Conservation (phyloP, 306 rosid genomes). For the Luffa aegyptiaca region DNA sequence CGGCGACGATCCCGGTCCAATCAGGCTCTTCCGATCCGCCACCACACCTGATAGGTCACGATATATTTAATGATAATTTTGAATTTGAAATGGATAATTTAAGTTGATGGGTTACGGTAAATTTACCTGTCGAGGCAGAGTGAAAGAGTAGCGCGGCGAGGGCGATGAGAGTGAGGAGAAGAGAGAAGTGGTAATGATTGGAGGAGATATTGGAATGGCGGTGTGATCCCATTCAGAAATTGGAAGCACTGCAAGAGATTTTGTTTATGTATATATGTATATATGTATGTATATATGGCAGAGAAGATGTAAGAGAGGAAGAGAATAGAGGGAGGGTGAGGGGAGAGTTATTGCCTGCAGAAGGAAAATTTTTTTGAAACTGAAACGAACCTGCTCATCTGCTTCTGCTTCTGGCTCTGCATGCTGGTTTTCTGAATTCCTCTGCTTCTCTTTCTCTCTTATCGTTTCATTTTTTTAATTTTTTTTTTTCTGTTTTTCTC, state of each 20-base stretch:
- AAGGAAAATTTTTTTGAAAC: background rate
- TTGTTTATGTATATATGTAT: background rate
- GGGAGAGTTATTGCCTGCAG: background rate
- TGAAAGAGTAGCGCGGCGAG: constrained; percentile 23
- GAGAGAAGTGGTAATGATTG: constrained; percentile 9
- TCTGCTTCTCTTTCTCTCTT: background rate
- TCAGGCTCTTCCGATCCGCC: constrained; percentile 21
- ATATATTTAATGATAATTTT: background rate
- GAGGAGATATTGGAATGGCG: no score
- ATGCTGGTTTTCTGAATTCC: background rate
- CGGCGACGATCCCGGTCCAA: constrained; percentile 69
- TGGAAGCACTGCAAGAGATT: background rate
- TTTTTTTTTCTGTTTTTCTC: background rate
- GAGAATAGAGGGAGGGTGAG: background rate
- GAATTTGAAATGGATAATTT: no score
- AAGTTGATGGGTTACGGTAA: constrained; percentile 1
- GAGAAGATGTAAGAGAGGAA: background rate
- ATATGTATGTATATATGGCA: background rate
- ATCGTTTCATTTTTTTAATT: background rate
- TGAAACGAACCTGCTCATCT: background rate
- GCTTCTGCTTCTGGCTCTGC: background rate
- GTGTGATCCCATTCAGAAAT: background rate
- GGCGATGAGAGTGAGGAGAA: constrained; percentile 27
- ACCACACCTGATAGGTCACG: background rate
- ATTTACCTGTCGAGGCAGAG: constrained; percentile 21